phyloP scores from a whole-genome alignment of 1,139 yeast species.

The Blastobotrys apis region DNA sequence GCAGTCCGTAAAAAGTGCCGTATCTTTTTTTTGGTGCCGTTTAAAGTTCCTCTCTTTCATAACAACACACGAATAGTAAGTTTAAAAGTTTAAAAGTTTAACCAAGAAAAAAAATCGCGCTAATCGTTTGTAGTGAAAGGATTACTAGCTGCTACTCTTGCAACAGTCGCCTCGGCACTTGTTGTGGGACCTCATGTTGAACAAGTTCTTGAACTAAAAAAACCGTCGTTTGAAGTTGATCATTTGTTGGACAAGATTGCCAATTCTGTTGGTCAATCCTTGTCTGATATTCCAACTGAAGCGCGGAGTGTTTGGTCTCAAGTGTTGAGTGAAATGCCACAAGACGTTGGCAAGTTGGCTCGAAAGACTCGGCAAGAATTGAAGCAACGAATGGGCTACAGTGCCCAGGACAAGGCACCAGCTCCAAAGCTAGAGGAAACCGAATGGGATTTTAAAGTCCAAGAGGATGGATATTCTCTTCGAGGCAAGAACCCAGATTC shows the following conservation, averaged over 20 bases:
- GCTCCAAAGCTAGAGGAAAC: too few relatives aligned
- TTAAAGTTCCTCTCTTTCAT: too few relatives aligned
- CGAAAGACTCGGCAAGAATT: neutral
- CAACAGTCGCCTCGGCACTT: slow-evolving; percentile 1
- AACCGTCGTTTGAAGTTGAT: too few relatives aligned
- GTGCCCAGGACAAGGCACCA: neutral
- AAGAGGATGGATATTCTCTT: slow-evolving; percentile 4
- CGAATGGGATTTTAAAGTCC: slow-evolving; percentile 7
- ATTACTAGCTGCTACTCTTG: too few relatives aligned
- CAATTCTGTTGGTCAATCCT: neutral
- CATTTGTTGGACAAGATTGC: slow-evolving; percentile 1
- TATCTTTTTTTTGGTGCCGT: too few relatives aligned
- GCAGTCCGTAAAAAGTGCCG: too few relatives aligned
- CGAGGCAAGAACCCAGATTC: slow-evolving; percentile 12
- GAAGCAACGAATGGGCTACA: neutral
- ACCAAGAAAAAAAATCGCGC: too few relatives aligned
- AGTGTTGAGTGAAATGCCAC: neutral
- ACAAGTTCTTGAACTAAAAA: slow-evolving; percentile 2
- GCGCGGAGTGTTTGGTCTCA: slow-evolving; percentile 2
- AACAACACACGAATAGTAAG: too few relatives aligned
- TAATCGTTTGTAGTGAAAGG: too few relatives aligned
- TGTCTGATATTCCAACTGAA: neutral
- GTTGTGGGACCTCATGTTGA: slow-evolving; percentile 10
- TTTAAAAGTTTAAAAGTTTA: too few relatives aligned
- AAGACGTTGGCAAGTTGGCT: neutral